Base-by-base conservation (phyloP, 768 basidiomycete species). In the Mycena amicta region DNA sequence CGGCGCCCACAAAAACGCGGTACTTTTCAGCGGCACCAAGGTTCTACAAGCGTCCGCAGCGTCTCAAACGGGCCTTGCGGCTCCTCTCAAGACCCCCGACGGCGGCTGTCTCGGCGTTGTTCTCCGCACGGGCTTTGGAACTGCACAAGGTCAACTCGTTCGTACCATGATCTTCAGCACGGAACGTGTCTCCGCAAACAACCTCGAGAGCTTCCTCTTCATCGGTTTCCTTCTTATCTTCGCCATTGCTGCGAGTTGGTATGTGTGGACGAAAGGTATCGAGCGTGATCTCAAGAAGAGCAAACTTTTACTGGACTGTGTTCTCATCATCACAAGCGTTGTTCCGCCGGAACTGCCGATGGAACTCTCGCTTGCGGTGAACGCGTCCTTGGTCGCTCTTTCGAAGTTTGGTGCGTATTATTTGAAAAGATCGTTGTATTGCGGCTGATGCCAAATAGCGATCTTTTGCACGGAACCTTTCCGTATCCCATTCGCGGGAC, bases 391-490 rank as follows among this genome's bases (percentile, higher is more conserved):
- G 16, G 93, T 97, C 22, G 95, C 97, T 0, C 73, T 98, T 40
- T 93, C 92, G 43, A 99, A 97, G 73, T 94, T 80, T 70, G 89
- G 95, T 95, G 63, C 18, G 89, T 78, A 12, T 1, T 20, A n/a
- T 28, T 53, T 40, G 20, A 15, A 50, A n/a, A 12, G 11, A 26
- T 23, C 53, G 3, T n/a, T n/a, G 47, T 39, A 8, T 16, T 18
- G 16, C 53, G 30, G 25, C 66, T 37, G 63, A 52, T 27, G 23
- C 8, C 23, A 53, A 58, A 16, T 61, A 97, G 96, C 96, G 5
- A 99, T 98, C 58, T 99, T 95, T 77, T 98, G 97, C 71, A 99
- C 97, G 18, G 97, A 99, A 68, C 97, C 97, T 1, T 98, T 99
- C 85, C 86, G 97, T 22, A 99, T 98, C 60, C 95, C 97, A 0